These are phyloP conservation scores for Extremus antarcticus DNA, from an alignment of 495 filamentous ascomycete species.

Conservation along the genomic window DNA sequence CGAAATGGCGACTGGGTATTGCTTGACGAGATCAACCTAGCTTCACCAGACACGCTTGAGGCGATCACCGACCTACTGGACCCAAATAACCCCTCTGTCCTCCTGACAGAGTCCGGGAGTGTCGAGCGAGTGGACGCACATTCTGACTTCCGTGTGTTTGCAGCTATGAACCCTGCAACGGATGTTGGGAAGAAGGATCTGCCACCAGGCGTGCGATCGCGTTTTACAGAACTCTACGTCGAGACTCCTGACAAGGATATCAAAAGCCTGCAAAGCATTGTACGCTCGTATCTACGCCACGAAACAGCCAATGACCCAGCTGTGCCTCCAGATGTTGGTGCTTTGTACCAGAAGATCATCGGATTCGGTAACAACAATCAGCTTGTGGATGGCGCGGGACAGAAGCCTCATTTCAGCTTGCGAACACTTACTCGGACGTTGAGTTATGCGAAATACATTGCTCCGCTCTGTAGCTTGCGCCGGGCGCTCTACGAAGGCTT, in stretches of 20 bases:
- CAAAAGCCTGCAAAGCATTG: slow-evolving; percentile 71
- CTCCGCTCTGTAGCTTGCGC: slow-evolving; percentile 75
- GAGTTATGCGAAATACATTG: slow-evolving; percentile 73
- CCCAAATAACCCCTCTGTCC: slow-evolving; percentile 59
- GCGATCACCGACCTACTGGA: slow-evolving; percentile 80
- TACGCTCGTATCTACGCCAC: slow-evolving; percentile 71
- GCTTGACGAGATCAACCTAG: slow-evolving; percentile 96
- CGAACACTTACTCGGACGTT: slow-evolving; percentile 86
- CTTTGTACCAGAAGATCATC: slow-evolving; percentile 79
- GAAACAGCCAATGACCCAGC: slow-evolving; percentile 50
- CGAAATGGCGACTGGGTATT: slow-evolving; percentile 96
- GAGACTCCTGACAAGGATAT: slow-evolving; percentile 74
- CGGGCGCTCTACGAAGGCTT: slow-evolving; percentile 89
- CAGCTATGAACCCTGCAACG: slow-evolving; percentile 97
- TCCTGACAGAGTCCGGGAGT: slow-evolving; percentile 85
- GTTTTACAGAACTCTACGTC: slow-evolving; percentile 92
- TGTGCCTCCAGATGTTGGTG: slow-evolving; percentile 64
- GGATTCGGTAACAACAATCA: slow-evolving; percentile 65
- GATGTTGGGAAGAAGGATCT: slow-evolving; percentile 94
- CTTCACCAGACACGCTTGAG: slow-evolving; percentile 86
- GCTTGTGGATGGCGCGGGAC: slow-evolving; percentile 85
- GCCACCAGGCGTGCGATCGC: slow-evolving; percentile 67
- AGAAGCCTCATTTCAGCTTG: slow-evolving; percentile 91
- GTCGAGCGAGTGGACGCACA: slow-evolving; percentile 82
- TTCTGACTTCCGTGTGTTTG: slow-evolving; percentile 89